Base-by-base conservation (phyloP, 441 rosid species). In the Pelargonium myrrhifolium region DNA sequence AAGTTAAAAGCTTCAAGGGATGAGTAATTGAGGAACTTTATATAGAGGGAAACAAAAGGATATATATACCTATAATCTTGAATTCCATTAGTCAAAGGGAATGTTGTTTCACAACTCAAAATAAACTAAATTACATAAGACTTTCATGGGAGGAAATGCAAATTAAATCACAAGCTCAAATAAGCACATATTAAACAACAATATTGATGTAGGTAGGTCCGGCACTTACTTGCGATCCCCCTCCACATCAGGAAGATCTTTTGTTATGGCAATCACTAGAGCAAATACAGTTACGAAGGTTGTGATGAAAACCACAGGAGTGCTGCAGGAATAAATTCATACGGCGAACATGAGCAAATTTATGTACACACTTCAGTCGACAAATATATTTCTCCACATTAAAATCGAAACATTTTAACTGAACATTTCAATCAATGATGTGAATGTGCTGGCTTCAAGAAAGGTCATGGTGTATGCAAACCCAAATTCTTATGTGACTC, bases 211-310 rank as follows among this genome's bases (percentile, higher is more conserved):
- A 67, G 28, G 45, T 18, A 55, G 31, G 64, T 28, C 24, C 45
- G 6, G 55, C 60, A 75, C 91, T 85, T 84, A 93, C 98, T 89
- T 90, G 78, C 93, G 90, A 83, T 90, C 98, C 62, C 98, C 98
- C 73, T 93, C 98, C 45, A 89, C 93, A 75, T 90, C 97, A 43
- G 97, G 95, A 75, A 93, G 96, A 83, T 93, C 98, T 79, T 89
- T 90, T 59, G 98, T 90, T 74, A 93, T 87, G 71, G 97, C 98
- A 73, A 90, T 90, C 73, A 93, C 98, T 70, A 89, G 77, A 0
- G 98, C 98, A 69, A 93, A 93, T 76, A 93, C 68, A 42, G 97
- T 87, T 61, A 90, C 97, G 70, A 93, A 90, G 64, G 86, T 84
- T 47, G 98, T 93, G 74, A 93, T 93, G 83, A 93, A 93, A 75